Conservation (phyloP, 192 early-diverging fungal species). For the Paraglomus occultum region DNA sequence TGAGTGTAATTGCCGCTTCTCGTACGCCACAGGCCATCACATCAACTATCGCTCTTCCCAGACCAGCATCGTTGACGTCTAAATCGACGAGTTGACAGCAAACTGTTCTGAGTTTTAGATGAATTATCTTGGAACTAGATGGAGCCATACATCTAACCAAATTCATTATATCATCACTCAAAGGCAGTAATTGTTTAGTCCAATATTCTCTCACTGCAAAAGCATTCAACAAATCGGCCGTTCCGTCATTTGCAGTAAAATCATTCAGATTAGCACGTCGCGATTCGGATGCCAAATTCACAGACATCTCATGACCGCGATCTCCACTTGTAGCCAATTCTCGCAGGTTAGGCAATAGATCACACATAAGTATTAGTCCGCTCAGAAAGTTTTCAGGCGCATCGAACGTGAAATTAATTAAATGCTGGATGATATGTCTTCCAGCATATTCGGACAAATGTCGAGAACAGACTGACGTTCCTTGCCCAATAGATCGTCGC, state of each 20-base stretch:
- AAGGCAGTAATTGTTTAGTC: conserved; percentile 30
- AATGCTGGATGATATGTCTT: conserved; percentile 19
- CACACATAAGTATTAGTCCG: conserved; percentile 24
- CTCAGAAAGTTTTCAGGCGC: conserved; percentile 30
- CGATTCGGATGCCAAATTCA: not conserved
- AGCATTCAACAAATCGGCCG: not conserved
- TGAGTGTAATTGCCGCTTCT: not conserved
- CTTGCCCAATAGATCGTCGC: not conserved
- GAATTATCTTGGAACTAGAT: conserved; percentile 27
- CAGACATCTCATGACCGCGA: not conserved
- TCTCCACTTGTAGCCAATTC: not conserved
- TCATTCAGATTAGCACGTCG: not conserved
- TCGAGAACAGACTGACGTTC: not conserved
- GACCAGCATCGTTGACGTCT: conserved; percentile 15
- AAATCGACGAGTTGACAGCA: conserved; percentile 23
- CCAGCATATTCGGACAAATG: conserved; percentile 30
- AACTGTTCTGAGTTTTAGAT: conserved; percentile 21
- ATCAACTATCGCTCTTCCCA: conserved; percentile 7
- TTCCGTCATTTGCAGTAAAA: not conserved
- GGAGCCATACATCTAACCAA: conserved; percentile 14
- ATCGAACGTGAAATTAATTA: conserved; percentile 28
- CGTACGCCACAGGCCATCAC: conserved; percentile 19
- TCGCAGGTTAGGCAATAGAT: conserved; percentile 23
- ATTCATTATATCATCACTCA: conserved; percentile 23
- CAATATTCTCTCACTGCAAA: conserved; percentile 16